phyloP scores from a whole-genome alignment of 352 stramenopile genomes.

The Peronospora farinosa region DNA sequence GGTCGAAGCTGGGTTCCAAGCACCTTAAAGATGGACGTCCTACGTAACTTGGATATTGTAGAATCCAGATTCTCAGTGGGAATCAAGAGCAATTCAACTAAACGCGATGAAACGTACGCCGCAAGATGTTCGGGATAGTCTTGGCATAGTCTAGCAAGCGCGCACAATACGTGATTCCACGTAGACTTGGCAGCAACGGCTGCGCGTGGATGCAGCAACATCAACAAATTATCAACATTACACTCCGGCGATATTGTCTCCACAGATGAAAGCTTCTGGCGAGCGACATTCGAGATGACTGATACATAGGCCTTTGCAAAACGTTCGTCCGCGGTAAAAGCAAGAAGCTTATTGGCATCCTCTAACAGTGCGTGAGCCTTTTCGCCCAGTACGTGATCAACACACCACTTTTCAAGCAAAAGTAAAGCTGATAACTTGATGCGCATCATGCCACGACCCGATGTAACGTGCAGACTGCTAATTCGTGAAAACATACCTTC shows the following conservation, averaged over 20 bases:
- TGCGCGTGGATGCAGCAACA: conserved; percentile 29
- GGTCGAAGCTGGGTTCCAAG: conserved; percentile 22
- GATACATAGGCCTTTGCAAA: conserved; percentile 24
- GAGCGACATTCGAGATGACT: conserved; percentile 23
- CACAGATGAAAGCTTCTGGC: conserved; percentile 9
- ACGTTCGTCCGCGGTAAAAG: conserved; percentile 16
- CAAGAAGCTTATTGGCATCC: conserved; percentile 11
- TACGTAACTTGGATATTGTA: conserved; percentile 4
- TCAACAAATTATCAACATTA: conserved; percentile 22
- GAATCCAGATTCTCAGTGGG: conserved; percentile 5
- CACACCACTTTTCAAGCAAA: conserved; percentile 26
- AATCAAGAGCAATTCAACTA: conserved; percentile 27
- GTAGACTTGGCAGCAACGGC: conserved; percentile 12
- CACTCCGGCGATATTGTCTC: neutral
- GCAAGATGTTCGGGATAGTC: conserved; percentile 14
- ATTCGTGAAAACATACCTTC: conserved; percentile 23
- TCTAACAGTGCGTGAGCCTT: conserved; percentile 13
- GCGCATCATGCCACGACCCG: conserved; percentile 8
- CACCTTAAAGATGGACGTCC: conserved; percentile 18
- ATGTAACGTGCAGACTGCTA: neutral
- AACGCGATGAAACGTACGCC: conserved; percentile 11
- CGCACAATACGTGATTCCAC: conserved; percentile 20
- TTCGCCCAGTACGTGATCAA: conserved; percentile 13
- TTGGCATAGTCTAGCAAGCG: conserved; percentile 20
- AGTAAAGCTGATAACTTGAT: conserved; percentile 32